Percentiles rank a stretch among this genome's conserved stretches.
Conservation (phyloP, 2,329 filamentous ascomycete genomes). For the Proliferodiscus dingleyae region DNA sequence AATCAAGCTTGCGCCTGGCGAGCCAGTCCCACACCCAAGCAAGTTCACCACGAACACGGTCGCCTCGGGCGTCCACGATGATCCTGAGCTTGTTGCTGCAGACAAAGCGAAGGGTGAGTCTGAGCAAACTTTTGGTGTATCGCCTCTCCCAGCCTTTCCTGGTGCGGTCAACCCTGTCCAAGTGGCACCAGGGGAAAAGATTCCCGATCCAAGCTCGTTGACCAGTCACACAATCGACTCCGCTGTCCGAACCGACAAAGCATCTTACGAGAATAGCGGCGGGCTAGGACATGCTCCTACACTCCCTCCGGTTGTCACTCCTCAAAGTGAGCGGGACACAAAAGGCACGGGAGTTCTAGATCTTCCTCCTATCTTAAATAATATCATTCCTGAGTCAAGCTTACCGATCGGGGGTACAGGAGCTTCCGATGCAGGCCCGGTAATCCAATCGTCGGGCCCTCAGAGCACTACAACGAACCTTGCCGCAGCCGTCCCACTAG, state of each 20-base stretch:
- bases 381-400: conserved; percentile 77
- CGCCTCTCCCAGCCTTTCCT: conserved; percentile 57
- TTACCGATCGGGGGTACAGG: conserved; percentile 54
- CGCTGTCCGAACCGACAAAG: conserved; percentile 74
- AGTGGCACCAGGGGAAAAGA: conserved; percentile 72
- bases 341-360: conserved; percentile 38
- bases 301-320: conserved; percentile 37
- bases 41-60: conserved; percentile 62
- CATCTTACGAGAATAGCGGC: conserved; percentile 79
- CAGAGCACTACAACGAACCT: conserved; percentile 38
- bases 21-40: conserved; percentile 68
- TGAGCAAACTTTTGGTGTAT: conserved; percentile 49
- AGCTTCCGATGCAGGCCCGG: conserved; percentile 47
- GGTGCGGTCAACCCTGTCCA: conserved; percentile 74
- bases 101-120: conserved; percentile 29
- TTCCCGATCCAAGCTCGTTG: conserved; percentile 63
- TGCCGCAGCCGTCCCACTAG: conserved; percentile 40
- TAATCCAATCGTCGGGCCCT: conserved; percentile 46
- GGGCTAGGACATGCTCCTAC: conserved; percentile 39
- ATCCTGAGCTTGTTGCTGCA: conserved; percentile 70
- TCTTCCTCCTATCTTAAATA: conserved; percentile 53
- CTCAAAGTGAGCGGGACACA: conserved; percentile 32
- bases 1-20: conserved; percentile 71
- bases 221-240: conserved; percentile 63
- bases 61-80: conserved; percentile 70